Evolutionary conservation across 2,329 filamentous ascomycete genomes (phyloP).

Genomic region (Corinectria fuckeliana): DNA sequence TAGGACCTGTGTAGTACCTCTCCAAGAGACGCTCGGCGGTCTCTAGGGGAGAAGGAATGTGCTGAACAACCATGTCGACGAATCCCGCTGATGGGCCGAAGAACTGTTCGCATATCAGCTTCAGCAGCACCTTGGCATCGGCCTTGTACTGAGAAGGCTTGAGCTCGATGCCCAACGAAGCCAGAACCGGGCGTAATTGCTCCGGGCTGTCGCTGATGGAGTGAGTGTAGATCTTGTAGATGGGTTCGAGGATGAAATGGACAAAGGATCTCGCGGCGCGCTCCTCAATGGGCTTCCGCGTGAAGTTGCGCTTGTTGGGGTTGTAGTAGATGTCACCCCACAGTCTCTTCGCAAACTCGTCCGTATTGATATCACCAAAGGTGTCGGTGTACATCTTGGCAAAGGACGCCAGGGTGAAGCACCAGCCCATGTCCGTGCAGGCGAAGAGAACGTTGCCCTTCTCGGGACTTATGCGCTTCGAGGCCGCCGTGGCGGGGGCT

Average conservation of each 20-base stretch:
- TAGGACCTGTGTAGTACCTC: slow-evolving; percentile 88
- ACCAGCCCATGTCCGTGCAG: slow-evolving; percentile 93
- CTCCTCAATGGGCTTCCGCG: slow-evolving; percentile 83
- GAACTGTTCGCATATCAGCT: slow-evolving; percentile 91
- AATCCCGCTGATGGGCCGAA: slow-evolving; percentile 90
- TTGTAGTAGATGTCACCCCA: slow-evolving; percentile 99
- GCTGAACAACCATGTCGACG: slow-evolving; percentile 92
- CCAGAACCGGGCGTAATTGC: slow-evolving; percentile 80
- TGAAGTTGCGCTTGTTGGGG: slow-evolving; percentile 87
- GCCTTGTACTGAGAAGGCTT: slow-evolving; percentile 93
- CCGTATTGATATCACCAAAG: slow-evolving; percentile 80
- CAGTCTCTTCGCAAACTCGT: slow-evolving; percentile 82
- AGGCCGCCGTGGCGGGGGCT: slow-evolving; percentile 79
- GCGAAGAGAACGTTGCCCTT: slow-evolving; percentile 99
- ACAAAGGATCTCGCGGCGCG: slow-evolving; percentile 86
- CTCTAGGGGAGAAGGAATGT: slow-evolving; percentile 85
- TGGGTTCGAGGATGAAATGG: slow-evolving; percentile 92
- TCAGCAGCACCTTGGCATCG: slow-evolving; percentile 87
- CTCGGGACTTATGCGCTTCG: slow-evolving; percentile 85
- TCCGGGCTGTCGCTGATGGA: slow-evolving; percentile 90
- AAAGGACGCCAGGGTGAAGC: slow-evolving; percentile 92
- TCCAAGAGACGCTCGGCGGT: slow-evolving; percentile 80
- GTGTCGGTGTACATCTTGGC: slow-evolving; percentile 94
- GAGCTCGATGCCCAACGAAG: slow-evolving; percentile 78
- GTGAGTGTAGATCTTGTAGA: slow-evolving; percentile 97